These are phyloP conservation scores for Acanthamoeba castellanii DNA, from an alignment of 208 protist species.

Conservation along the genomic window DNA sequence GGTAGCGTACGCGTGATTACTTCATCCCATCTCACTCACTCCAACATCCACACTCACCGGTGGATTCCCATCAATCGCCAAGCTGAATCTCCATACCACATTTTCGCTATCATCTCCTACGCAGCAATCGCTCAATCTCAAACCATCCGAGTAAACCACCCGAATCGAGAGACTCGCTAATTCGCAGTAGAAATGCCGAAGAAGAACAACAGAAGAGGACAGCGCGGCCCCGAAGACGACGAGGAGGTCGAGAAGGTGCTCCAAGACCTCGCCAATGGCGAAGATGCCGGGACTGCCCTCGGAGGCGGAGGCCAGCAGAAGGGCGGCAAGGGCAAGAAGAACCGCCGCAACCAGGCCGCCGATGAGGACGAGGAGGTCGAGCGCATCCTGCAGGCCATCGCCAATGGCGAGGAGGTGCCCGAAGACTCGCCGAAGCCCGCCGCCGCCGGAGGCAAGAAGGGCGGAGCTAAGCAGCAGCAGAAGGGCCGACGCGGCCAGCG, in stretches of 20 bases:
- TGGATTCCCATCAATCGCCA: not conserved
- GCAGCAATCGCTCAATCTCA: not conserved
- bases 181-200: slow-evolving; percentile 1
- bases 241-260: slow-evolving; percentile 68
- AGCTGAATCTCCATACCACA: slow-evolving; percentile 52
- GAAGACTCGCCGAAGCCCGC: not conserved
- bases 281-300: not conserved
- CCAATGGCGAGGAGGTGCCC: not conserved
- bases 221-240: slow-evolving; percentile 52
- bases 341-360: not conserved
- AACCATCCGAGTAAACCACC: not conserved
- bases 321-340: slow-evolving; percentile 46
- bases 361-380: slow-evolving; percentile 52
- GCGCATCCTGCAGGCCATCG: not conserved
- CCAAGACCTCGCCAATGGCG: slow-evolving; percentile 34
- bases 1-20: not conserved
- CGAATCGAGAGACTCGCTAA: not conserved
- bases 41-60: not conserved
- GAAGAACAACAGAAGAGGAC: slow-evolving; percentile 7
- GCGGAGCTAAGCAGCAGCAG: slow-evolving; percentile 52
- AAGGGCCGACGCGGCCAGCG: not conserved
- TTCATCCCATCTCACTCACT: not conserved
- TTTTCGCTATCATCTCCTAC: not conserved
- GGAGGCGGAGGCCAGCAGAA: slow-evolving; percentile 17
- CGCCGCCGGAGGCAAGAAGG: slow-evolving; percentile 20